These are phyloP conservation scores for Leucocoprinus gongylophorus DNA, from an alignment of 1,284 basidiomycete species.

Conservation along the genomic window DNA sequence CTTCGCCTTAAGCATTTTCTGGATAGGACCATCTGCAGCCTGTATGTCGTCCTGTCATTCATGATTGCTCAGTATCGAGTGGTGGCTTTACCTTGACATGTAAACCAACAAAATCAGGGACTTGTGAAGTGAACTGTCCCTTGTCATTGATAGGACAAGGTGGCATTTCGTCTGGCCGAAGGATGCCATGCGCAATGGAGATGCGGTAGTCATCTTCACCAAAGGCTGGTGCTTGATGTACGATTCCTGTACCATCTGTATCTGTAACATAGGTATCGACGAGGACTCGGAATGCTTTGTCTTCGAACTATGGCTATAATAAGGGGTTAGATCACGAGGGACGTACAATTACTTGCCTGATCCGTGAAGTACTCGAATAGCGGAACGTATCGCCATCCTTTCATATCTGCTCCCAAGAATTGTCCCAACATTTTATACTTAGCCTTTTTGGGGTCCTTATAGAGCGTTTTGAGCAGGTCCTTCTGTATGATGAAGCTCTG, in stretches of 20 bases:
- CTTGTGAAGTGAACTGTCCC: conserved; percentile 84
- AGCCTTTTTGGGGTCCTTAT: conserved; percentile 97
- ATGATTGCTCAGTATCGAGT: background rate
- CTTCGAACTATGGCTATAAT: conserved; percentile 63
- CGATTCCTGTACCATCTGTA: conserved; percentile 94
- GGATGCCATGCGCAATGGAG: conserved; percentile 76
- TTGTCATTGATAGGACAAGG: conserved; percentile 94
- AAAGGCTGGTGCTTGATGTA: conserved; percentile 98
- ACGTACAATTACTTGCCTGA: conserved; percentile 44
- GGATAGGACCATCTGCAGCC: conserved; percentile 93
- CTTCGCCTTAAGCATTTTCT: conserved; percentile 85
- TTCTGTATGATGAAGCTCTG: conserved; percentile 94
- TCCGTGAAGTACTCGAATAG: conserved; percentile 97
- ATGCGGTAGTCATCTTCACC: conserved; percentile 99
- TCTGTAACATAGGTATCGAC: conserved; percentile 93
- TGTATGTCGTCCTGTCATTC: conserved; percentile 23
- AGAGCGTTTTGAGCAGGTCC: conserved; percentile 80
- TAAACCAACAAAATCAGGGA: conserved; percentile 86
- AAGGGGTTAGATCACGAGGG: background rate
- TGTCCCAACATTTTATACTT: conserved; percentile 90
- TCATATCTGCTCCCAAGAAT: conserved; percentile 89
- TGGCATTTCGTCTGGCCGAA: conserved; percentile 84
- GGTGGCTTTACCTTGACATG: conserved; percentile 72
- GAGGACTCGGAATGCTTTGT: conserved; percentile 87
- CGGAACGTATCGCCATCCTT: conserved; percentile 94